These are phyloP conservation scores for Syzygium syzygioides DNA, from an alignment of 441 rosid species.

Conservation along the genomic window DNA sequence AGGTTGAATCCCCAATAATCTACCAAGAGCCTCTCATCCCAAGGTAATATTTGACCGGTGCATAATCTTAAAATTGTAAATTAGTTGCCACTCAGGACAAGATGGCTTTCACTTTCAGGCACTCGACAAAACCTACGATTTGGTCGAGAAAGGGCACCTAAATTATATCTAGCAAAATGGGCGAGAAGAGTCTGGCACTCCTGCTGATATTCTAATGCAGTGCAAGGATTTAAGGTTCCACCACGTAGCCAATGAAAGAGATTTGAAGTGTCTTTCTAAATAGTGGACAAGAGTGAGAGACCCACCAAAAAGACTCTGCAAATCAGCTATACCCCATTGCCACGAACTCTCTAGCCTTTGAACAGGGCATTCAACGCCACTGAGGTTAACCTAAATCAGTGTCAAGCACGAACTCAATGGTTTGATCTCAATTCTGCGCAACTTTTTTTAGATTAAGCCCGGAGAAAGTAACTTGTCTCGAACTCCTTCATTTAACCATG, in stretches of 20 bases:
- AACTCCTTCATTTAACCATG: not conserved
- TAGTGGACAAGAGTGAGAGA: not conserved
- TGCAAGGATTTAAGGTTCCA: not conserved
- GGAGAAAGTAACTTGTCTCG: not conserved
- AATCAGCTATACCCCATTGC: not conserved
- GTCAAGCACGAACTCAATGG: not conserved
- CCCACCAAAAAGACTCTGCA: not conserved
- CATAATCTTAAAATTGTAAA: not conserved
- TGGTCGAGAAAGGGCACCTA: not conserved
- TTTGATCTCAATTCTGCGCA: not conserved
- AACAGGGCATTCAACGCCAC: not conserved
- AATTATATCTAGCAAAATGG: no score
- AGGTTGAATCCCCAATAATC: not conserved
- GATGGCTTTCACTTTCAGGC: not conserved
- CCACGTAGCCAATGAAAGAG: not conserved
- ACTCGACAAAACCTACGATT: not conserved
- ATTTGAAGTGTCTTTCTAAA: not conserved
- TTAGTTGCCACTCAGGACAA: not conserved
- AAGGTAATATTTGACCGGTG: not conserved
- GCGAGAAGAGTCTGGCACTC: not conserved
- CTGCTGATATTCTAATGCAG: not conserved
- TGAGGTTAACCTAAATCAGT: not conserved
- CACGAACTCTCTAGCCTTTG: not conserved
- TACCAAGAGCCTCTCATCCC: not conserved
- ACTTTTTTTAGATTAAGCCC: not conserved